A percentile compares a stretch with the other conserved stretches of the same genome.
phyloP scores from a whole-genome alignment of 257 asterid species.

The Solanum pinnatisectum region DNA sequence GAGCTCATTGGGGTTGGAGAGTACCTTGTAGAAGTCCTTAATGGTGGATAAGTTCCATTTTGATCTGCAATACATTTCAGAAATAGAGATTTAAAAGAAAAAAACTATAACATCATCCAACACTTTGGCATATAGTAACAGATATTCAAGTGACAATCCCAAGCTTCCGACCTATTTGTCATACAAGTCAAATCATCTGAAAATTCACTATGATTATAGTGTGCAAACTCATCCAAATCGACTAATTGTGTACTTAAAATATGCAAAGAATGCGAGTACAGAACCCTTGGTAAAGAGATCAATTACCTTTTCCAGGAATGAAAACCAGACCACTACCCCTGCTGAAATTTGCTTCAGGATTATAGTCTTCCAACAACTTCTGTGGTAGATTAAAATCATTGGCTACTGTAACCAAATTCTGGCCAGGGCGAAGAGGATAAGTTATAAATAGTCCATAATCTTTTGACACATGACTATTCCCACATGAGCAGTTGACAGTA shows the following conservation, averaged over 20 bases:
- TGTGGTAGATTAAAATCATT: slow-evolving; percentile 24
- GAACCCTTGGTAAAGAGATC: not conserved
- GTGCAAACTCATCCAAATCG: not conserved
- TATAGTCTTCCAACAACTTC: slow-evolving; percentile 39
- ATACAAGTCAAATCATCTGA: not conserved
- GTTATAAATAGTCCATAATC: slow-evolving; percentile 54
- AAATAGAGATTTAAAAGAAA: not conserved
- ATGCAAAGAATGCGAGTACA: not conserved
- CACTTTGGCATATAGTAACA: not conserved
- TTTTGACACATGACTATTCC: slow-evolving; percentile 37
- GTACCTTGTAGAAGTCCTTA: slow-evolving; percentile 41
- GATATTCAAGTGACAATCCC: not conserved
- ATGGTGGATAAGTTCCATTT: slow-evolving; percentile 72
- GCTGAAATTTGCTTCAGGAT: slow-evolving; percentile 48
- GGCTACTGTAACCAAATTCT: slow-evolving; percentile 25
- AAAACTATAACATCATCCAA: slow-evolving; percentile 11
- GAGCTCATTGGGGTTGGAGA: not conserved
- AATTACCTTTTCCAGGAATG: slow-evolving; percentile 53
- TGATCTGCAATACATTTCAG: slow-evolving; percentile 47
- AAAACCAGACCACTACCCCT: slow-evolving; percentile 53
- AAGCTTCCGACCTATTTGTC: not conserved
- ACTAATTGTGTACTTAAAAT: not conserved
- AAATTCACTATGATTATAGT: not conserved
- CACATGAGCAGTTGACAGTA: slow-evolving; percentile 55
- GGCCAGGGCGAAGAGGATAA: slow-evolving; percentile 46